Conservation (phyloP, 208 protist species). For the Leishmania amazonensis region DNA sequence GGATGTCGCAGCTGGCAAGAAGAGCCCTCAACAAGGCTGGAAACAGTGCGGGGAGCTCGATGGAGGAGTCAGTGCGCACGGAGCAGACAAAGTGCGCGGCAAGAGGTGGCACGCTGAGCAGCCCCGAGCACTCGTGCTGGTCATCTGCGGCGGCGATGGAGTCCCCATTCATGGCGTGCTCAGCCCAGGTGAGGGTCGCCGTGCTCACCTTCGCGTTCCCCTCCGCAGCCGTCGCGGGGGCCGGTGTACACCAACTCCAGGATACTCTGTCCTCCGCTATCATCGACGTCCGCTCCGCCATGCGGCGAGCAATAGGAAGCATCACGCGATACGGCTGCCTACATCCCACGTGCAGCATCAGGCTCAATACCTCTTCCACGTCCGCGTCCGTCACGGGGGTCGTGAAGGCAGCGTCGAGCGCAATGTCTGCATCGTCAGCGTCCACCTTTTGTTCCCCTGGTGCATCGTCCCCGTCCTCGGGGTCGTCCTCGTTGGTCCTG, state of each 20-base stretch:
- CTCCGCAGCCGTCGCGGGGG: neutral
- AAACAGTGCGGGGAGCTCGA: conserved; percentile 32
- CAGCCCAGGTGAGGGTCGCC: neutral
- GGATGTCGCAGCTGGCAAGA: conserved; percentile 45
- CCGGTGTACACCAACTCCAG: neutral
- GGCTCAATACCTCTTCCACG: conserved; percentile 38
- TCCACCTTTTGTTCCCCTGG: neutral
- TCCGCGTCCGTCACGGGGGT: conserved; percentile 21
- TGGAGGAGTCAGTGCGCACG: conserved; percentile 41
- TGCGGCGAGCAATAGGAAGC: neutral
- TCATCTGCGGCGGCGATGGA: neutral
- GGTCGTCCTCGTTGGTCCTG: neutral
- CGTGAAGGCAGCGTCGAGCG: conserved; percentile 10
- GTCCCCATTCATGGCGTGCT: neutral
- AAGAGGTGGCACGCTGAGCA: conserved; percentile 12
- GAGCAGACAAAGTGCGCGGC: conserved; percentile 67
- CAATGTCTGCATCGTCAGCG: neutral
- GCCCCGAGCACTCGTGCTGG: neutral
- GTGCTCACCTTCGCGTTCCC: neutral
- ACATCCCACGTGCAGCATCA: conserved; percentile 25
- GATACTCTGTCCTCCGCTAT: neutral
- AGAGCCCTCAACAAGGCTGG: conserved; percentile 38
- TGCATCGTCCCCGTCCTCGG: conserved; percentile 2
- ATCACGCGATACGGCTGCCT: conserved; percentile 19
- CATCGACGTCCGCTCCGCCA: conserved; percentile 1